Evolutionary conservation across 2,329 filamentous ascomycete genomes (phyloP).

Genomic region (Colletotrichum eremochloae): DNA sequence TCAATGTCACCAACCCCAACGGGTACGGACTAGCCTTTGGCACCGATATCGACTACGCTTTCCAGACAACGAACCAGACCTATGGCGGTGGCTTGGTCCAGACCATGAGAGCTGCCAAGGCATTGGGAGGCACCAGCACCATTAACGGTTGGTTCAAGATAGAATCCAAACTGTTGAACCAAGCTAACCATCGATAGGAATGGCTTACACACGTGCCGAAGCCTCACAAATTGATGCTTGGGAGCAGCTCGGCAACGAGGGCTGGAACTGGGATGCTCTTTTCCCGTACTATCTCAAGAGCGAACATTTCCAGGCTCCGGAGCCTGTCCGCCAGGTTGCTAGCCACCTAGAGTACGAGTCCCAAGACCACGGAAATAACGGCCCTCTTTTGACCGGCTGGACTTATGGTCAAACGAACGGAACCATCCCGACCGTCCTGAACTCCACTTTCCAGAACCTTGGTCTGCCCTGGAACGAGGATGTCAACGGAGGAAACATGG

Average conservation of each 20-base stretch:
- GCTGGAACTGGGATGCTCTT: conserved; percentile 61
- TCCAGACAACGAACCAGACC: conserved; percentile 50
- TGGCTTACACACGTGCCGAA: conserved; percentile 62
- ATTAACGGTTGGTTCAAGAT: conserved; percentile 52
- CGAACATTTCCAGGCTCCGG: conserved; percentile 51
- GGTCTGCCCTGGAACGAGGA: conserved; percentile 53
- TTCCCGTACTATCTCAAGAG: conserved; percentile 62
- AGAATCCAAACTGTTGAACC: not conserved
- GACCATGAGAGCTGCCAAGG: conserved; percentile 52
- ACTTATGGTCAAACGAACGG: conserved; percentile 52
- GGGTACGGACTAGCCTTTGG: conserved; percentile 46
- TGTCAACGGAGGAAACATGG: conserved; percentile 54
- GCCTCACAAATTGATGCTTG: conserved; percentile 58
- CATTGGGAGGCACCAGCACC: conserved; percentile 56
- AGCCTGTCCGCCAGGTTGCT: conserved; percentile 46
- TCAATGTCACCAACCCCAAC: conserved; percentile 49
- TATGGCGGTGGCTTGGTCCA: conserved; percentile 50
- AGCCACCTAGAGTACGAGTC: conserved; percentile 50
- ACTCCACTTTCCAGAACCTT: conserved; percentile 49
- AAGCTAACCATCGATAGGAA: conserved; percentile 48
- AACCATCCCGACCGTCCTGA: conserved; percentile 47
- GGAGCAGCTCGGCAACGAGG: conserved; percentile 58
- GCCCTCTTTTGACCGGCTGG: conserved; percentile 55
- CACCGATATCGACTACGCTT: conserved; percentile 53
- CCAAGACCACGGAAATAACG: conserved; percentile 52